Base-by-base conservation (phyloP, 306 rosid genomes). In the Vachellia pachyceras region DNA sequence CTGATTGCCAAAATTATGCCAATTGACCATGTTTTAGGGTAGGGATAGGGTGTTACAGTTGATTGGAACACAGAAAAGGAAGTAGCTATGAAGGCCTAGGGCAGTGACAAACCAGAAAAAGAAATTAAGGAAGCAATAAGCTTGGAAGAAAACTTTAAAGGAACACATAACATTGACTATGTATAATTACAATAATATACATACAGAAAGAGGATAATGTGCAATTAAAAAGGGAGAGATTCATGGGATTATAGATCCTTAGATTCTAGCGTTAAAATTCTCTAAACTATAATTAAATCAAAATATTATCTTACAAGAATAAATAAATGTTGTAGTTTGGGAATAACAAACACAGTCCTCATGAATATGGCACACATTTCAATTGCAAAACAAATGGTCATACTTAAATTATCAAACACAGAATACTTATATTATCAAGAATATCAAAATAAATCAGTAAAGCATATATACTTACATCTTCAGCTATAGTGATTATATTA, bases 401-500 rank as follows among this genome's bases (percentile, higher is more conserved):
- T 18, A 41, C 13, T 52, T 29, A 29, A 29, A 29, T 29, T 29
- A 29, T 29, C 39, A 10, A 72, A 73, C 18, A 72, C 7, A 29
- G 37, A 33, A 29, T 47, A 37, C 55, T 39, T 12, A 29, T 40
- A 47, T 40, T 74, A 39, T 41, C 25, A 57, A 46, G 72, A 77
- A 39, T 69, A 49, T 50, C 36, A 44, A 77, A 76, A 72, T 67
- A 47, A 69, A 83, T 55, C 50, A 77, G 69, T 65, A 73, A 47
- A 58, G 52, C 58, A 63, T 35, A 69, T 64, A 64, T 75, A 67
- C 90, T 92, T 89, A 90, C 99, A 79, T 93, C 99, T 84, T 95
- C 97, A 3, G 97, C 97, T 82, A 95, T 95, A 29, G 99, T 95
- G 75, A 95, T 83, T 52, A 95, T 89, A 87, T 93, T 82, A 44